Percentiles rank a stretch among this genome's conserved stretches.
phyloP scores from a whole-genome alignment of 441 rosid species.

The Arabidopsis hybrid region DNA sequence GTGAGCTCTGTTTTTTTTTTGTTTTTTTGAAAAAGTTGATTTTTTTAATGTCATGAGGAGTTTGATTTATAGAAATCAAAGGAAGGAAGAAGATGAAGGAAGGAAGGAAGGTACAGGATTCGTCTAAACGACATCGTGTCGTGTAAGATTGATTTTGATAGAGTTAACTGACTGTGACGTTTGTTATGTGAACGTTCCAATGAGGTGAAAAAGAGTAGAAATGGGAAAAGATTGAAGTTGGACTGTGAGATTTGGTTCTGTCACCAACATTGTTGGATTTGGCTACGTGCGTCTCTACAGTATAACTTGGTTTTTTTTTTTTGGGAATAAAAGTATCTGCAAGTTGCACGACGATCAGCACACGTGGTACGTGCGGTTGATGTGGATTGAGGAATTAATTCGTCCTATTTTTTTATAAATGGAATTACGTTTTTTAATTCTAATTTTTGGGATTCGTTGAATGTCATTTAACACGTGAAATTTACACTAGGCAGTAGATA shows the following conservation, averaged over 20 bases:
- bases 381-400: conserved; percentile 21
- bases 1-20: background rate
- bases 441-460: background rate
- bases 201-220: background rate
- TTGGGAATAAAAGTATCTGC: conserved; percentile 17
- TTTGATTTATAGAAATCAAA: conserved; percentile 35
- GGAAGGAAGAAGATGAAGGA: conserved; percentile 23
- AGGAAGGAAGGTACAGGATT: background rate
- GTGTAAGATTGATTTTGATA: conserved; percentile 40
- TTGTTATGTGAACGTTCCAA: background rate
- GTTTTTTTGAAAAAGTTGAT: conserved; percentile 15
- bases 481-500: conserved; percentile 7
- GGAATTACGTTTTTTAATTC: background rate
- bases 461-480: conserved; percentile 31
- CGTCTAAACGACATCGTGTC: conserved; percentile 35
- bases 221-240: conserved; percentile 23
- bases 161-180: conserved; percentile 48
- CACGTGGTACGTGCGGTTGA: conserved; percentile 58
- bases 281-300: conserved; percentile 42
- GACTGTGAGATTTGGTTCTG: conserved; percentile 31
- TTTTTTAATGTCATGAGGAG: conserved; percentile 31
- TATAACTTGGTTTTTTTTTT: background rate
- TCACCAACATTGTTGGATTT: conserved; percentile 32
- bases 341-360: conserved; percentile 42
- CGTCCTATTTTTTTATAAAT: background rate